phyloP scores from a whole-genome alignment of 164 flowering plant genomes.

The Kingdonia uniflora region DNA sequence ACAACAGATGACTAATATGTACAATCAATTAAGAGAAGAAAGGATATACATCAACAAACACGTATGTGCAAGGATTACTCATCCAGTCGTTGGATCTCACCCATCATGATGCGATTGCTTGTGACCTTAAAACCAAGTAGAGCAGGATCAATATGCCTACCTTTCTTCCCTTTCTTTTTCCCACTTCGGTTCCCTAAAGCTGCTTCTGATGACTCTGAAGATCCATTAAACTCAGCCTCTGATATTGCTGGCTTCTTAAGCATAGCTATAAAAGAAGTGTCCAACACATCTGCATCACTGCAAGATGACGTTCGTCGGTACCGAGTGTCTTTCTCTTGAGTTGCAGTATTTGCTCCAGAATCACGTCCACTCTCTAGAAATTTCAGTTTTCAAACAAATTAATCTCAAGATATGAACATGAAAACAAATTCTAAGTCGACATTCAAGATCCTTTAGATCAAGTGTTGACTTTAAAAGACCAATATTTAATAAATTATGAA shows the following conservation, averaged over 20 bases:
- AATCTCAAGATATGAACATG: neutral
- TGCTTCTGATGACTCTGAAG: conserved; percentile 32
- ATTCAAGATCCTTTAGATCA: too few species aligned
- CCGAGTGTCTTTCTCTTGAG: conserved; percentile 40
- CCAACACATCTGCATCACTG: conserved; percentile 54
- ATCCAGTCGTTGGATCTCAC: conserved; percentile 70
- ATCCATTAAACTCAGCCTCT: conserved; percentile 22
- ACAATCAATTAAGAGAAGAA: neutral
- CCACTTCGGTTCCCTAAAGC: conserved; percentile 33
- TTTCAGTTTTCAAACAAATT: neutral
- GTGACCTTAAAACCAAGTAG: conserved; percentile 83
- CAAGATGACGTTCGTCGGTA: conserved; percentile 37
- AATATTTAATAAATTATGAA: too few species aligned
- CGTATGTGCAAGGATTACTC: conserved; percentile 22
- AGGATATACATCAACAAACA: neutral
- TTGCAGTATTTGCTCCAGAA: conserved; percentile 16
- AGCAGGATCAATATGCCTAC: conserved; percentile 79
- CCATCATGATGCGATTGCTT: conserved; percentile 89
- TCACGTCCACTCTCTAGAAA: conserved; percentile 28
- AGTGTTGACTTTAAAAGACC: too few species aligned
- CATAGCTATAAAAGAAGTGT: conserved; percentile 77
- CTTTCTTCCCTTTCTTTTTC: conserved; percentile 86
- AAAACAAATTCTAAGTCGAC: too few species aligned
- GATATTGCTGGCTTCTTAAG: conserved; percentile 31
- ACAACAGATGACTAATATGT: neutral